phyloP scores from a whole-genome alignment of 768 basidiomycete species.

The Boletus pseudopeckii region DNA sequence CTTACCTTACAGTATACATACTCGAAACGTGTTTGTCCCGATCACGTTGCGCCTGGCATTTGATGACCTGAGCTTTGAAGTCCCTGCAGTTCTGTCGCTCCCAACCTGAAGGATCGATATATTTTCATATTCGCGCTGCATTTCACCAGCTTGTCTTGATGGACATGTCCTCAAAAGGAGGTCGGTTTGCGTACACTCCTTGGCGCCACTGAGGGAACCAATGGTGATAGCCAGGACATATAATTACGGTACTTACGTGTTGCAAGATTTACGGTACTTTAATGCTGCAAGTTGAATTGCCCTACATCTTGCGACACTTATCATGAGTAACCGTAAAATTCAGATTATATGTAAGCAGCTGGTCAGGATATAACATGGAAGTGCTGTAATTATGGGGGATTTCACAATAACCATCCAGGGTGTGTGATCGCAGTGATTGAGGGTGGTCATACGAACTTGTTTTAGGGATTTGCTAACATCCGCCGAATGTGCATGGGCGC shows the following conservation, averaged over 20 bases:
- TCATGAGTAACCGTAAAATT: too few species aligned
- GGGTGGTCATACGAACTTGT: too few species aligned
- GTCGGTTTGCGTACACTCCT: not conserved
- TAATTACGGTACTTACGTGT: too few species aligned
- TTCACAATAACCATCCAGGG: not conserved
- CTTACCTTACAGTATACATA: not conserved
- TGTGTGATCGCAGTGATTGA: too few species aligned
- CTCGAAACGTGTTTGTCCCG: not conserved
- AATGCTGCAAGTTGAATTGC: too few species aligned
- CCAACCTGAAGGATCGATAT: not conserved
- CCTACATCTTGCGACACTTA: too few species aligned
- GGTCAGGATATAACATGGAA: too few species aligned
- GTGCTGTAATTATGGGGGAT: too few species aligned
- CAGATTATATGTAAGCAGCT: too few species aligned
- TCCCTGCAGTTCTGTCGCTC: not conserved
- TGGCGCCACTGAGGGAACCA: not conserved
- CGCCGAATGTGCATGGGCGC: not conserved
- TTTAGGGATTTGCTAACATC: not conserved
- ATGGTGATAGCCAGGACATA: too few species aligned
- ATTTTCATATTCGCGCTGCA: constrained; percentile 4
- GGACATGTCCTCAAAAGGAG: not conserved
- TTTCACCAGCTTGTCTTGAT: constrained; percentile 4
- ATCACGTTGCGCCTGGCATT: constrained; percentile 1
- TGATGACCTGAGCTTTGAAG: constrained; percentile 3
- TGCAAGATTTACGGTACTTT: too few species aligned